Base-by-base conservation (phyloP, 345 rosid genomes). In the Eucalyptus pumila region DNA sequence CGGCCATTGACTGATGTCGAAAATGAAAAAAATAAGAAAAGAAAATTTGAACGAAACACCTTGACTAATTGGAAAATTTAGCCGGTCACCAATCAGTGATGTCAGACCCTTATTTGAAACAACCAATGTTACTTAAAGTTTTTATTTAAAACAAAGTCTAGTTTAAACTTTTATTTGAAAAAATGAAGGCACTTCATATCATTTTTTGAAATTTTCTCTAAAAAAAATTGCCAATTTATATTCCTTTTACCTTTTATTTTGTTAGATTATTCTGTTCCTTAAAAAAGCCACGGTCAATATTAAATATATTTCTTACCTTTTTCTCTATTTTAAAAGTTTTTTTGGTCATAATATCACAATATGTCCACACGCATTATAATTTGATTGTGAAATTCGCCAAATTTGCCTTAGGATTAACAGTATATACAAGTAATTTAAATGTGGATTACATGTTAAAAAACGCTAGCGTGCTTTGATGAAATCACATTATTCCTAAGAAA, bases 41-140 rank as follows among this genome's bases (percentile, higher is more conserved):
- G 3, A 51, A 51, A 14, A 17, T 3, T 50, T 7, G 54, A 9
- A 51, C 9, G 2, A 51, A 51, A 17, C 21, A 51, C 4, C 8
- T 51, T 51, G 23, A 51, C 3, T 51, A 51, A 51, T 17, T 0
- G 4, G 9, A 51, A 51, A 51, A 51, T 51, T 51, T 51, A 51
- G 54, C 1, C 3, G 9, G 9, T 0, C 1, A 1, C 1, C 4
- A 0, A 51, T 9, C 4, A 51, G 3, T 51, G 3, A 51, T 51
- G 3, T 17, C 2, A 17, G 0, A 51, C 1, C 23, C 23, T 51
- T 51, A 51, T 51, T 50, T 50, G 17, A 50, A 50, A 50, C 21
- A 50, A 50, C 21, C 4, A 50, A 50, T 1, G 21, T 3, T 17
- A 50, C 17, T 50, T 50, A 50, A 14, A 1, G 52, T 50, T 7